phyloP scores from a whole-genome alignment of 306 rosid genomes.

The Styphnolobium japonicum region DNA sequence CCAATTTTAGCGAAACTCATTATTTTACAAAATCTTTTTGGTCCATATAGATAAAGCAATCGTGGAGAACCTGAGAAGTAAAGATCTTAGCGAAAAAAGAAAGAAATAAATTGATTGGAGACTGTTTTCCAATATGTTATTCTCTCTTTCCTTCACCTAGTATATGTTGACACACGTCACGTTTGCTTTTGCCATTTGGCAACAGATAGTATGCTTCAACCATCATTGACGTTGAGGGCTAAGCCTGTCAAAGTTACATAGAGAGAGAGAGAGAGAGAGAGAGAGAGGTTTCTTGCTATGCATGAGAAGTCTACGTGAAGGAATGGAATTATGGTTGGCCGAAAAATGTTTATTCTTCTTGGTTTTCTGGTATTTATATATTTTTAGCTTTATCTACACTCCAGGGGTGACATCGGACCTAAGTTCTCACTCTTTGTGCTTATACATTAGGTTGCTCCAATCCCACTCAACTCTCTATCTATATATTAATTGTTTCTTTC shows the following conservation, averaged over 20 bases:
- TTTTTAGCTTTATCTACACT: slow-evolving; percentile 63
- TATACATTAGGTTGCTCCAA: slow-evolving; percentile 59
- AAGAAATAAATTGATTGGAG: not conserved
- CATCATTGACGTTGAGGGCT: slow-evolving; percentile 20
- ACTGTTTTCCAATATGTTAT: not conserved
- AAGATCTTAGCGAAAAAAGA: not conserved
- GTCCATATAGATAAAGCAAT: not conserved
- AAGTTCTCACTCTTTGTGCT: slow-evolving; percentile 43
- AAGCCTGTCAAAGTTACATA: not conserved
- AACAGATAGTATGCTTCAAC: slow-evolving; percentile 27
- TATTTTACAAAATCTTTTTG: not conserved
- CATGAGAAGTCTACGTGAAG: slow-evolving; percentile 79
- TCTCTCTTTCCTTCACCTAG: not conserved
- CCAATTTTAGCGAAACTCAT: not conserved
- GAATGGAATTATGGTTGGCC: slow-evolving; percentile 62
- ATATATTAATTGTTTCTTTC: slow-evolving; percentile 26
- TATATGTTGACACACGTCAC: not conserved
- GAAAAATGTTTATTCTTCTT: slow-evolving; percentile 21
- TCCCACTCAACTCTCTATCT: slow-evolving; percentile 57
- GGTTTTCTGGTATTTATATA: slow-evolving; percentile 25
- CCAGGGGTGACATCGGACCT: slow-evolving; percentile 73
- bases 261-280: slow-evolving; percentile 1
- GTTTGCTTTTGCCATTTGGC: slow-evolving; percentile 29
- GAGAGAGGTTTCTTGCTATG: slow-evolving; percentile 57
- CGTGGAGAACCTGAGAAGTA: not conserved